These are phyloP conservation scores for Sporisorium sorghi DNA, from an alignment of 1,284 basidiomycete species.

Conservation along the genomic window DNA sequence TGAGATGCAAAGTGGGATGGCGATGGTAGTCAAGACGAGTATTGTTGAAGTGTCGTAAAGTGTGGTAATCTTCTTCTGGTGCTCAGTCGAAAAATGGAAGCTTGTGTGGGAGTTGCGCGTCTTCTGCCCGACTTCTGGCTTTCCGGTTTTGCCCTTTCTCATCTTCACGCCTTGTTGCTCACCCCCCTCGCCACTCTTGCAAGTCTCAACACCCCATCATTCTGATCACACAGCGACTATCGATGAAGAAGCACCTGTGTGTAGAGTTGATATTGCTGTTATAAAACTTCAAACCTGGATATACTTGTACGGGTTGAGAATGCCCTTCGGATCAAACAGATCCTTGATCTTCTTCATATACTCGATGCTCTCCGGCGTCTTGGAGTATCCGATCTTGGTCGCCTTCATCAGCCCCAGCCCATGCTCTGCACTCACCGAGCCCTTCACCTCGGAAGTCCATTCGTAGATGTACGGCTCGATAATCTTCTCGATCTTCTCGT, in stretches of 20 bases:
- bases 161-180: background rate
- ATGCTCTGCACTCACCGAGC: constrained; percentile 96
- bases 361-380: constrained; percentile 81
- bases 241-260: no score
- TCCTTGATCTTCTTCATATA: constrained; percentile 91
- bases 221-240: no score
- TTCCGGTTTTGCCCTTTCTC: background rate
- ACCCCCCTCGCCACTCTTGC: background rate
- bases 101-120: background rate
- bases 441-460: constrained; percentile 76
- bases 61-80: background rate
- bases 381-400: constrained; percentile 88
- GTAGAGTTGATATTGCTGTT: background rate
- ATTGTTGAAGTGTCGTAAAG: background rate
- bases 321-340: constrained; percentile 89
- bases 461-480: constrained; percentile 97
- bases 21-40: background rate
- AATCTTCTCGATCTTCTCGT: constrained; percentile 83
- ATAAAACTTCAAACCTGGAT: constrained; percentile 37
- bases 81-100: background rate
- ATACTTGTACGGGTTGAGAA: constrained; percentile 87
- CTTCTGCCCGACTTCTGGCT: background rate
- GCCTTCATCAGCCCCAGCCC: constrained; percentile 96
- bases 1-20: background rate
- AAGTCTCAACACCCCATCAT: background rate